Evolutionary conservation across 495 filamentous ascomycete genomes (phyloP), one percentile per base, ranked within the genome.

Genomic region (Penicillium argentinense): DNA sequence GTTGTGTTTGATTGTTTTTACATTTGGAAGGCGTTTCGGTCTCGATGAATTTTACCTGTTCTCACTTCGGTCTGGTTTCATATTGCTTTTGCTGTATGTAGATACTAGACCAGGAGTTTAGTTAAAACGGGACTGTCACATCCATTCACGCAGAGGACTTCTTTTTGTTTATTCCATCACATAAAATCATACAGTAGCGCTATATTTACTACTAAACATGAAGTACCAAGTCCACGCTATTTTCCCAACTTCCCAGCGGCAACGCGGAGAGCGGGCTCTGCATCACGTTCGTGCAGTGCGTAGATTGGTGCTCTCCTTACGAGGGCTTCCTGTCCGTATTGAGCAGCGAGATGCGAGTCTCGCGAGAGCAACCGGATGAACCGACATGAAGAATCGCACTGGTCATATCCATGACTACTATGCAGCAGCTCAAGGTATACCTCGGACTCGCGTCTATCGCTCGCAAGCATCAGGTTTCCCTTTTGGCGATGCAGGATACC

Each of bases 11-110:
- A n/a, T 41, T 40, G 28, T 39, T 57, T 27, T 36, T 50, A 27
- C 47, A 63, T 57, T 24, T 60, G 17, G 28, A 32, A 52, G 60
- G 60, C 60, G 60, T 63, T 63, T 29, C 23, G 49, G 51, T n/a
- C n/a, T n/a, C 45, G 48, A 36, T 36, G 47, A 47, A 33, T 38
- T 56, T 39, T 44, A 52, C 54, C 28, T 34, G 27, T 47, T 51
- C 23, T 49, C 44, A 37, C 46, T 43, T 32, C 50, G 45, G 39
- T 57, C 33, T 39, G 22, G 19, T 45, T 57, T 41, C 46, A 47
- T 49, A 38, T 24, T 46, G 33, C 21, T 18, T 19, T 19, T 19
- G 8, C 11, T 45, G 26, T 49, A 42, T 41, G 37, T 50, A 47
- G 43, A 53, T 12, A n/a, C n/a, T 29, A 37, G 43, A 24, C 13